A percentile compares a stretch with the other conserved stretches of the same genome.
phyloP scores from a whole-genome alignment of 129 eudicot genomes.

The Ambrosia trifida region DNA sequence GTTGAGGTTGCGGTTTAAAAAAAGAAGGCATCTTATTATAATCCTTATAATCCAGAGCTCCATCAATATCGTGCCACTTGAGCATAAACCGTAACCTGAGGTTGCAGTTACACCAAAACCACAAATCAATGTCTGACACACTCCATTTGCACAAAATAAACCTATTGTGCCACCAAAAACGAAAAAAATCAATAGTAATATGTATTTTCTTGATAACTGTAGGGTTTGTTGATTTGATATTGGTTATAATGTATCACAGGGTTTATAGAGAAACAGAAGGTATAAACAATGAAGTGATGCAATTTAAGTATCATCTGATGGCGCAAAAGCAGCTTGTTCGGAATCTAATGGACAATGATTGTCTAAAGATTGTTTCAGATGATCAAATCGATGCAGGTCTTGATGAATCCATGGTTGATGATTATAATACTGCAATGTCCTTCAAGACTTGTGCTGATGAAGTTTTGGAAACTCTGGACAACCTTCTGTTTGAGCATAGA shows the following conservation, averaged over 20 bases:
- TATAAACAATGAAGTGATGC: conserved; percentile 55
- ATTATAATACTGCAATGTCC: conserved; percentile 35
- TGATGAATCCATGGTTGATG: conserved; percentile 33
- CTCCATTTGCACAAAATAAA: too few species aligned
- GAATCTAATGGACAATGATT: conserved; percentile 33
- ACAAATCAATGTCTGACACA: too few species aligned
- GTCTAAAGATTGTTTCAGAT: conserved; percentile 32
- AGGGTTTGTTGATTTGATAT: conserved; percentile 12
- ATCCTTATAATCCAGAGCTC: too few species aligned
- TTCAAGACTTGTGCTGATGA: conserved; percentile 42
- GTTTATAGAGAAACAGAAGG: conserved; percentile 57
- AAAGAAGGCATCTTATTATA: too few species aligned
- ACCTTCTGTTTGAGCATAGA: conserved; percentile 59
- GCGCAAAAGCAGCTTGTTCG: conserved; percentile 55
- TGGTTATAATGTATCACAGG: conserved; percentile 37
- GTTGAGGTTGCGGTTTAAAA: too few species aligned
- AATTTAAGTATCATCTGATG: conserved; percentile 54
- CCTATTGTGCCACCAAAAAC: too few species aligned
- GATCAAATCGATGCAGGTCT: conserved; percentile 32
- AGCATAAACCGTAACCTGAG: too few species aligned
- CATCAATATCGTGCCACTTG: too few species aligned
- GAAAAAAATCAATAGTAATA: too few species aligned
- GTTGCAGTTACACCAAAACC: too few species aligned
- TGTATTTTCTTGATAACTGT: neutral
- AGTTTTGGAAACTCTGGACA: conserved; percentile 58